These are phyloP conservation scores for Phoma sp. DNA, from an alignment of 2,329 filamentous ascomycete species.

Conservation along the genomic window DNA sequence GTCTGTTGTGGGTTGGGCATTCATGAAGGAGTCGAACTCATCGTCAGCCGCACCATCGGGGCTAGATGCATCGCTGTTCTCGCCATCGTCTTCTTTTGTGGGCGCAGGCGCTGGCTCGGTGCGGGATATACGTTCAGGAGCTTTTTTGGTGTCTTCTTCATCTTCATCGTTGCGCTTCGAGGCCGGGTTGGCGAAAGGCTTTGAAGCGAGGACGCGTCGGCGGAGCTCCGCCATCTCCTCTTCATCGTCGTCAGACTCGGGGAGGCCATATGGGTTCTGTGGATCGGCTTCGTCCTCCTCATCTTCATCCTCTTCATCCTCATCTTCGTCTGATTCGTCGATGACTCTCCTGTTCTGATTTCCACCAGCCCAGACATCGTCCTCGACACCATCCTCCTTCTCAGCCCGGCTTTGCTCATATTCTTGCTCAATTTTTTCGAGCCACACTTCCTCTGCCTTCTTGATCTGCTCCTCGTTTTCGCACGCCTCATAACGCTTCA, in stretches of 20 bases:
- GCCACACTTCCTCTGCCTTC: slow-evolving; percentile 83
- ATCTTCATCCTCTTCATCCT: slow-evolving; percentile 55
- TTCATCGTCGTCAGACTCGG: slow-evolving; percentile 78
- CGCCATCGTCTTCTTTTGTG: slow-evolving; percentile 61
- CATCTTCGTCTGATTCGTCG: slow-evolving; percentile 55
- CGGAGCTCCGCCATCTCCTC: slow-evolving; percentile 93
- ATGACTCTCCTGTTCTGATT: slow-evolving; percentile 76
- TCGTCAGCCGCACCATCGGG: slow-evolving; percentile 72
- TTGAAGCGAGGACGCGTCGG: slow-evolving; percentile 87
- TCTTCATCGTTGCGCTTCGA: slow-evolving; percentile 35
- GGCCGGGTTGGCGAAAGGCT: slow-evolving; percentile 75
- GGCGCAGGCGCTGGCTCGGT: slow-evolving; percentile 55
- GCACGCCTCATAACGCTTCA: slow-evolving; percentile 87
- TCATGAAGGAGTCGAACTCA: slow-evolving; percentile 91
- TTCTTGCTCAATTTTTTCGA: slow-evolving; percentile 87
- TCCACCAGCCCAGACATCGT: slow-evolving; percentile 88
- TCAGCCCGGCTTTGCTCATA: slow-evolving; percentile 80
- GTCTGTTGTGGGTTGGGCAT: slow-evolving; percentile 88
- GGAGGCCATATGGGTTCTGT: slow-evolving; percentile 76
- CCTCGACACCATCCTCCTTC: slow-evolving; percentile 61
- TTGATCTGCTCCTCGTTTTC: slow-evolving; percentile 83
- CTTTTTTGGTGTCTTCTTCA: slow-evolving; percentile 57
- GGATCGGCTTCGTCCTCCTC: slow-evolving; percentile 57
- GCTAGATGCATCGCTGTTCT: slow-evolving; percentile 69
- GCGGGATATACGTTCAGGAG: slow-evolving; percentile 68